phyloP scores from a whole-genome alignment of 768 basidiomycete genomes.

The Phanerochaete carnosa region DNA sequence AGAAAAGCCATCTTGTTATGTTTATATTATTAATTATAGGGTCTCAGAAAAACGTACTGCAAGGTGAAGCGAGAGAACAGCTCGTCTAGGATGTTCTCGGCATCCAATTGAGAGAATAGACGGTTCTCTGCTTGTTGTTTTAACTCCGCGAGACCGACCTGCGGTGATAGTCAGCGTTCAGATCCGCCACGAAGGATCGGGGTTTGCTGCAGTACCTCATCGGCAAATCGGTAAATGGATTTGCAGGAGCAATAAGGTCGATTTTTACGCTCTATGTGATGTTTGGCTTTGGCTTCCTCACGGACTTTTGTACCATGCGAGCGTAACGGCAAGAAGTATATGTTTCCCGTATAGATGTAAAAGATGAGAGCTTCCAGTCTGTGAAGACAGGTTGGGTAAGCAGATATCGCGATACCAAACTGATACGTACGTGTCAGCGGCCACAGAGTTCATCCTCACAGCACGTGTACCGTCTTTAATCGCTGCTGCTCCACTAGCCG shows the following conservation, averaged over 20 bases:
- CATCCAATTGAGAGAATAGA: neutral
- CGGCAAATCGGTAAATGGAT: constrained; percentile 6
- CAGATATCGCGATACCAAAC: no score
- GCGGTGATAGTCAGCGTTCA: no score
- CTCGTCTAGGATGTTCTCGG: constrained; percentile 1
- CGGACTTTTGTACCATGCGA: neutral
- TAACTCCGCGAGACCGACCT: neutral
- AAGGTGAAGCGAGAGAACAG: constrained; percentile 1
- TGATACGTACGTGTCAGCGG: no score
- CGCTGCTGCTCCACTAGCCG: no score
- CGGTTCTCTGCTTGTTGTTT: neutral
- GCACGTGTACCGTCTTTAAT: no score
- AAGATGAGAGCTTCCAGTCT: neutral
- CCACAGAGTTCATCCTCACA: neutral
- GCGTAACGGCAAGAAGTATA: neutral
- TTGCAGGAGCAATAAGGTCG: constrained; percentile 1
- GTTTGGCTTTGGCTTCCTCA: neutral
- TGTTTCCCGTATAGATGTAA: neutral
- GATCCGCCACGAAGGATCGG: no score
- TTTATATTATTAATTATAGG: no score
- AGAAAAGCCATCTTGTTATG: no score
- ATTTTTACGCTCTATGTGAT: neutral
- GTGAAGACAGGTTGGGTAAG: neutral
- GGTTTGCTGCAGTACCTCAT: neutral
- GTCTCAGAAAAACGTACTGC: no score